Percentiles rank a stretch among this genome's conserved stretches.
Conservation (phyloP, 2,329 filamentous ascomycete genomes). For the Trichothecium roseum region DNA sequence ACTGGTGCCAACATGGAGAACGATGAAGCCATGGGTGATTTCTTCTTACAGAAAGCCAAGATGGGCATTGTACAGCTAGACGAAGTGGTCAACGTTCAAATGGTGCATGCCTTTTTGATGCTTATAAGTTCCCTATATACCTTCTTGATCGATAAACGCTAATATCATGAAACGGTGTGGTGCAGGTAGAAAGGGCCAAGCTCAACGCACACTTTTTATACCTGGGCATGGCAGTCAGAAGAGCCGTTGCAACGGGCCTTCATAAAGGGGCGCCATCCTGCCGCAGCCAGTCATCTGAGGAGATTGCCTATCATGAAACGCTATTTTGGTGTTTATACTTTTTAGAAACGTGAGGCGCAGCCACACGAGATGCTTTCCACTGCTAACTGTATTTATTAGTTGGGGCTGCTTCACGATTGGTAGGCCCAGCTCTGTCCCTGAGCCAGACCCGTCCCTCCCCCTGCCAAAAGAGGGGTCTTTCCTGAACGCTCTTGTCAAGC, state of each 20-base stretch:
- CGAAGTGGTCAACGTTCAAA: conserved; percentile 32
- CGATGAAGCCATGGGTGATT: conserved; percentile 26
- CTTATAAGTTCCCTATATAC: conserved; percentile 25
- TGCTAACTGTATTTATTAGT: conserved; percentile 12
- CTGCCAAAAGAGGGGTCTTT: conserved; percentile 25
- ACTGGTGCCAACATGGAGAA: conserved; percentile 25
- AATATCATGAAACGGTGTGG: conserved; percentile 22
- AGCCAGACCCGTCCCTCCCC: conserved; percentile 24
- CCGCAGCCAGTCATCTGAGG: too few relatives aligned
- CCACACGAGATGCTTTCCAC: background rate
- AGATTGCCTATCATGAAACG: too few relatives aligned
- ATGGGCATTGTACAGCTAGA: conserved; percentile 23
- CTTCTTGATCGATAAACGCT: conserved; percentile 3
- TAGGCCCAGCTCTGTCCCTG: conserved; percentile 26
- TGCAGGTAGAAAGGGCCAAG: conserved; percentile 29
- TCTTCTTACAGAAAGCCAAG: conserved; percentile 31
- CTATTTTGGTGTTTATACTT: conserved; percentile 24
- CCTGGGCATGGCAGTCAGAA: conserved; percentile 27
- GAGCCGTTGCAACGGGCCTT: conserved; percentile 30
- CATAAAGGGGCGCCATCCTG: conserved; percentile 26
- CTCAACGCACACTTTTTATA: conserved; percentile 31
- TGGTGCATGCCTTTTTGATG: conserved; percentile 28
- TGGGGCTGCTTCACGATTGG: conserved; percentile 32
- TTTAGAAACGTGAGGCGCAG: conserved; percentile 27
- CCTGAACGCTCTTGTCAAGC: conserved; percentile 20